phyloP scores from a whole-genome alignment of 345 rosid genomes.

The Eucalyptus fibrosa region DNA sequence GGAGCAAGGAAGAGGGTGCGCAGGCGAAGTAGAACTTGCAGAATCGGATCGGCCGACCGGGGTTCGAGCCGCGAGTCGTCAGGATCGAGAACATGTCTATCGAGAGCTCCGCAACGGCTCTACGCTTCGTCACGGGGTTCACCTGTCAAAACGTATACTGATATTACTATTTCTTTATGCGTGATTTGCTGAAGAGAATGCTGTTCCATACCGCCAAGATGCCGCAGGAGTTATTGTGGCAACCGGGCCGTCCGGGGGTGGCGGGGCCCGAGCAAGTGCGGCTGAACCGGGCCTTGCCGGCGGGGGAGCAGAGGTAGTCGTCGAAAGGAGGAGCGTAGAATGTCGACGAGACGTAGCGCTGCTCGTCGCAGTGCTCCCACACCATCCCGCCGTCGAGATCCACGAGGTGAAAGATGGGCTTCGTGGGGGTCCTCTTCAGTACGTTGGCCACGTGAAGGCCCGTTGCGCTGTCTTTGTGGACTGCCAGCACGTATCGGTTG shows the following conservation, averaged over 20 bases:
- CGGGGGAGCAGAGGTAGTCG: conserved; percentile 7
- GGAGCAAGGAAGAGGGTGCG: conserved; percentile 4
- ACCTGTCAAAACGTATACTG: background rate
- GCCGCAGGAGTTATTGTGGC: conserved; percentile 31
- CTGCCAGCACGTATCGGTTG: background rate
- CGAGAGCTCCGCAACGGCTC: conserved; percentile 12
- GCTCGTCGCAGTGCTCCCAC: conserved; percentile 7
- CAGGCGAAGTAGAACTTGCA: conserved; percentile 10
- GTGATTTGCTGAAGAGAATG: background rate
- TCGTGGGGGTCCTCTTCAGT: background rate
- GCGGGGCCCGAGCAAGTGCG: background rate
- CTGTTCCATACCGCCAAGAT: background rate
- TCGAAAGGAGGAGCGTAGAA: conserved; percentile 16
- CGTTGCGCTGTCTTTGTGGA: background rate
- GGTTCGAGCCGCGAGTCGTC: conserved; percentile 3
- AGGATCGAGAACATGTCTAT: conserved; percentile 13
- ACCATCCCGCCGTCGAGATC: background rate
- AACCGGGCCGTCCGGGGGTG: conserved; percentile 7
- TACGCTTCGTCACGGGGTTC: conserved; percentile 8
- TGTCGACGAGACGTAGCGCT: conserved; percentile 10
- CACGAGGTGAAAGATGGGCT: background rate
- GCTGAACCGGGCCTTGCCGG: conserved; percentile 5
- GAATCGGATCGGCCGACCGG: background rate
- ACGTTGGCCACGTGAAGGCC: background rate
- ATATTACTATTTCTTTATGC: background rate